Conservation (phyloP, 2,329 filamentous ascomycete genomes). For the Byssochlamys sp. region DNA sequence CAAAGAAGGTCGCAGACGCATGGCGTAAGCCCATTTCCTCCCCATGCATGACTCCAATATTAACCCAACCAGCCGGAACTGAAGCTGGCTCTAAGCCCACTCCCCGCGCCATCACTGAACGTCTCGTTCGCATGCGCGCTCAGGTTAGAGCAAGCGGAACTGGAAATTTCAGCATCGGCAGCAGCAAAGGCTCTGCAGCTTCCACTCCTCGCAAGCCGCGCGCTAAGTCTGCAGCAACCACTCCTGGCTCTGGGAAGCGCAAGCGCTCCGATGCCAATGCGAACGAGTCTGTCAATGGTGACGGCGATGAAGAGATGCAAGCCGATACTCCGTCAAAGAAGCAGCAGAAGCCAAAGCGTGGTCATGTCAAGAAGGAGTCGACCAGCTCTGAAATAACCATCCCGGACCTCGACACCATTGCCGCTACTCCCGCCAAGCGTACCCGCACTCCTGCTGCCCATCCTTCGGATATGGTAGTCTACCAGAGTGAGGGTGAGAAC, state of each 20-base stretch:
- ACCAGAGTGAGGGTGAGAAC: conserved; percentile 9
- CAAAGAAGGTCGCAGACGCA: conserved; percentile 23
- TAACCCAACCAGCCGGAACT: conserved; percentile 6
- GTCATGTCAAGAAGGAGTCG: conserved; percentile 8
- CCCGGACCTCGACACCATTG: background rate
- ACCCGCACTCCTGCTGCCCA: conserved; percentile 11
- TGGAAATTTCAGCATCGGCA: conserved; percentile 12
- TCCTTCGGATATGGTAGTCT: conserved; percentile 11
- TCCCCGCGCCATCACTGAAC: conserved; percentile 32
- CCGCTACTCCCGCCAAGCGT: conserved; percentile 10
- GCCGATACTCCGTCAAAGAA: conserved; percentile 1
- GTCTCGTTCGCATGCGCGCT: conserved; percentile 27
- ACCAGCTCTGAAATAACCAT: conserved; percentile 2
- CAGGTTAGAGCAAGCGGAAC: conserved; percentile 8
- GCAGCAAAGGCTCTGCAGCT: conserved; percentile 3
- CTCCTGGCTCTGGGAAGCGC: conserved; percentile 11
- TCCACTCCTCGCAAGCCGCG: background rate
- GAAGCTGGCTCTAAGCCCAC: conserved; percentile 20
- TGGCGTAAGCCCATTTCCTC: conserved; percentile 27
- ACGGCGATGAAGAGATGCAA: background rate
- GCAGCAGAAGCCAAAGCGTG: conserved; percentile 1
- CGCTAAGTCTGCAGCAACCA: background rate
- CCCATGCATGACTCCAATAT: background rate
- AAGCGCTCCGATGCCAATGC: conserved; percentile 6
- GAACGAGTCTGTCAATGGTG: background rate